Percentiles rank a stretch among this genome's conserved stretches.
Conservation (phyloP, 768 basidiomycete genomes). For the Lentinula guzmanii region DNA sequence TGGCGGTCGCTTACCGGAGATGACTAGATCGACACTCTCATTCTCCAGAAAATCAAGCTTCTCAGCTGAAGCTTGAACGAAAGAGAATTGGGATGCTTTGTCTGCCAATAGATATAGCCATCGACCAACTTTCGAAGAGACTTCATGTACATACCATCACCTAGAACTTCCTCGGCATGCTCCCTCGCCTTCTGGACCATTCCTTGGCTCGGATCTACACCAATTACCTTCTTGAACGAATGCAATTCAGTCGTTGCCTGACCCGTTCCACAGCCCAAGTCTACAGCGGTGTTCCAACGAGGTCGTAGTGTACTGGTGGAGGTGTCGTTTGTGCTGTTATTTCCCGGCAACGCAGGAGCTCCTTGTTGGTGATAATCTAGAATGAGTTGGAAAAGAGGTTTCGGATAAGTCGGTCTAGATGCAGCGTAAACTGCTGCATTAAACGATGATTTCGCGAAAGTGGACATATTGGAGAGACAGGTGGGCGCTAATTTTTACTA, state of each 20-base stretch:
- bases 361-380: conserved; percentile 34
- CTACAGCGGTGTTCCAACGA: conserved; percentile 56
- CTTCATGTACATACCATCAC: neutral
- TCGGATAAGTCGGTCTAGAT: conserved; percentile 48
- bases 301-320: neutral
- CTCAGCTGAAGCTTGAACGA: conserved; percentile 43
- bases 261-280: conserved; percentile 81
- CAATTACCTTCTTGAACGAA: conserved; percentile 55
- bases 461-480: conserved; percentile 33
- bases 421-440: conserved; percentile 42
- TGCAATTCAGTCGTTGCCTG: conserved; percentile 60
- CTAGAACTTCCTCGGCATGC: conserved; percentile 14
- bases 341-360: conserved; percentile 8
- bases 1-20: conserved; percentile 44
- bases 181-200: conserved; percentile 60
- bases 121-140: neutral
- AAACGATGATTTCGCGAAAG: conserved; percentile 46
- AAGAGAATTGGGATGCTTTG: conserved; percentile 22
- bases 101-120: conserved; percentile 13
- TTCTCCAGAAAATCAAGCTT: conserved; percentile 43
- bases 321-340: neutral
- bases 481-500: neutral
- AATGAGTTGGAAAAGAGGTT: conserved; percentile 37
- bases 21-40: conserved; percentile 57
- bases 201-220: conserved; percentile 65